Percentiles rank a stretch among this genome's conserved stretches.
Conservation (phyloP, 2,329 filamentous ascomycete genomes). For the Hortaea werneckii region DNA sequence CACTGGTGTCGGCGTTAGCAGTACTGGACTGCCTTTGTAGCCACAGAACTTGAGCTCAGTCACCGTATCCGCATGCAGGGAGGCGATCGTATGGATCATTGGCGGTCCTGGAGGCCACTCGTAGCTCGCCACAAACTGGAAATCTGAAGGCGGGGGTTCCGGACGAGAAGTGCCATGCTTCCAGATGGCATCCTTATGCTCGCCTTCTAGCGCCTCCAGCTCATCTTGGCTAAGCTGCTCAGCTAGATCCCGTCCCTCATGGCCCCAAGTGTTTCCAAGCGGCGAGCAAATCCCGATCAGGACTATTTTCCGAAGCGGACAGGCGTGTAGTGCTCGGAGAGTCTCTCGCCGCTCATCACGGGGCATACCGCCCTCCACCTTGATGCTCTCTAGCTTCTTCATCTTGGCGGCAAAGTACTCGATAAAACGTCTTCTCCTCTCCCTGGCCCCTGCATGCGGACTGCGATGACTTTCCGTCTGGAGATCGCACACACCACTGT, state of each 20-base stretch:
- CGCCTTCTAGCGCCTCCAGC: conserved; percentile 19
- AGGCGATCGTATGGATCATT: conserved; percentile 33
- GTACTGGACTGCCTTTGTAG: conserved; percentile 33
- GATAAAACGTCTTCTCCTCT: conserved; percentile 28
- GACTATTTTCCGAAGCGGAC: conserved; percentile 34
- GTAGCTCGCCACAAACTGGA: conserved; percentile 28
- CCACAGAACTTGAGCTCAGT: conserved; percentile 40
- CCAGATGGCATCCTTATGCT: conserved; percentile 20
- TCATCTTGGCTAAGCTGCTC: conserved; percentile 11
- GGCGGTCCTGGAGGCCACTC: conserved; percentile 32
- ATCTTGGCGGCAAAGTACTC: conserved; percentile 33
- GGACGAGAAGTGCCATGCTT: conserved; percentile 14
- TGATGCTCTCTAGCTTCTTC: conserved; percentile 33
- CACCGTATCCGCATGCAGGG: conserved; percentile 30
- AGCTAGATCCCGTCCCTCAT: conserved; percentile 23
- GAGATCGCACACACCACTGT: conserved; percentile 15
- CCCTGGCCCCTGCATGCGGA: conserved; percentile 2
- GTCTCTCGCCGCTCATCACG: conserved; percentile 38
- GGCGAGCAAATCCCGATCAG: conserved; percentile 36
- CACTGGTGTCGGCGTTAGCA: conserved; percentile 29
- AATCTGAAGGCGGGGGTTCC: conserved; percentile 11
- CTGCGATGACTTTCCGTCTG: conserved; percentile 11
- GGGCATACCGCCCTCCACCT: conserved; percentile 38
- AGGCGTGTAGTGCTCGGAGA: conserved; percentile 32
- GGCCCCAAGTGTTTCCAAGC: conserved; percentile 37